Percentiles rank a stretch among this genome's conserved stretches.
phyloP scores from a whole-genome alignment of 2,329 filamentous ascomycete genomes.

The Xylaria sp. region DNA sequence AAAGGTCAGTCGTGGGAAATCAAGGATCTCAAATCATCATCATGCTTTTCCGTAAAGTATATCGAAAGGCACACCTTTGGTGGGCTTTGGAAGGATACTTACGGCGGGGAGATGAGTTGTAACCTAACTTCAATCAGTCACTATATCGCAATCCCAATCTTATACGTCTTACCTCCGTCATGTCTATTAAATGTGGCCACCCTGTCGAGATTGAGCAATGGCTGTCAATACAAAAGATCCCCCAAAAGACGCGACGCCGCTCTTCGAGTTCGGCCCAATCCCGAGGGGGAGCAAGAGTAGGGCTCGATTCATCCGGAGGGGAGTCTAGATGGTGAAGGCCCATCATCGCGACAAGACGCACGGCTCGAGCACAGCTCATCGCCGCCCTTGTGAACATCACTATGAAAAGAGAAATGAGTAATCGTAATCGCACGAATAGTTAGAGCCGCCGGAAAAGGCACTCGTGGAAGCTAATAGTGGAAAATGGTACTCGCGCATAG shows the following conservation, averaged over 20 bases:
- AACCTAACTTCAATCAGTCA: slow-evolving; percentile 58
- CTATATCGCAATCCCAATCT: not conserved
- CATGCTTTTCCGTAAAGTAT: not conserved
- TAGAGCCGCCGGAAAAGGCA: not conserved
- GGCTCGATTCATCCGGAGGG: slow-evolving; percentile 59
- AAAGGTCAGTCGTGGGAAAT: slow-evolving; percentile 30
- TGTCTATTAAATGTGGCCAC: slow-evolving; percentile 85
- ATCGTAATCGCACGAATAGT: not conserved
- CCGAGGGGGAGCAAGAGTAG: slow-evolving; percentile 75
- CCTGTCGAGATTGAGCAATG: slow-evolving; percentile 90
- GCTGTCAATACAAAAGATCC: slow-evolving; percentile 81
- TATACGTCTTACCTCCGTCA: slow-evolving; percentile 66
- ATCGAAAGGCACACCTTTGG: not conserved
- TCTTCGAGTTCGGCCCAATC: slow-evolving; percentile 88
- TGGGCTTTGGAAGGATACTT: slow-evolving; percentile 20
- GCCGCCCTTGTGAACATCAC: slow-evolving; percentile 86
- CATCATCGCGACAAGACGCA: slow-evolving; percentile 69
- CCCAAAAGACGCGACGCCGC: slow-evolving; percentile 86
- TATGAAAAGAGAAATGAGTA: slow-evolving; percentile 7
- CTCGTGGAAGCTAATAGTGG: not conserved
- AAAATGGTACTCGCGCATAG: not conserved
- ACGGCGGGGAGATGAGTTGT: slow-evolving; percentile 77
- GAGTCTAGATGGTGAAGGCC: slow-evolving; percentile 65
- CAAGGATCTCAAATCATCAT: not conserved
- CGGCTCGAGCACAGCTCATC: slow-evolving; percentile 78